Evolutionary conservation across 176 grass and related monocot genomes (phyloP), one percentile per base, ranked within the genome.

Genomic region (Neostapfia colusana): DNA sequence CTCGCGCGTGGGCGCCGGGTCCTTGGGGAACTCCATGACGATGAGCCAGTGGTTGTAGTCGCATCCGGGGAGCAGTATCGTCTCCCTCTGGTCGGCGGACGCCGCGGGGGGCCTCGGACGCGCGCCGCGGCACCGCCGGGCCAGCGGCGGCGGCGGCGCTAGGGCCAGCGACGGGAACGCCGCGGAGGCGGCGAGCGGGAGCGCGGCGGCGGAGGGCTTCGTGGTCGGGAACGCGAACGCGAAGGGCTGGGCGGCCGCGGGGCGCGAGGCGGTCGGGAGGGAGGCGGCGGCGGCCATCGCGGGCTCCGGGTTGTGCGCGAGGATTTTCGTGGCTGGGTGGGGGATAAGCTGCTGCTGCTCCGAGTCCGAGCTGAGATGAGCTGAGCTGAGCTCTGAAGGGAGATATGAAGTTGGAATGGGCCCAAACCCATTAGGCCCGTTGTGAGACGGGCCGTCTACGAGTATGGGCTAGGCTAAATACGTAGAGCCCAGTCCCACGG

Each of bases 1-100:
- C 83, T 97, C 94, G 61, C 94, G 79, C 4, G 91, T 97, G n/a
- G 94, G 94, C 6, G 88, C 94, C 26, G 94, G 94, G 72, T 97
- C 94, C 84, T 97, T 93, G 34, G 94, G 94, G 71, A 97, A 97
- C 84, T 97, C 94, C 94, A 97, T 97, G 28, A 97, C 91, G 74
- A 97, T 93, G 31, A 97, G 76, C 94, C 94, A 93, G 84, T 97
- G 94, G 86, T 93, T 97, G 88, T 97, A 93, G 65, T 97, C 94
- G 81, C 94, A 97, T 16, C 94, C 94, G 2, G 94, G 94, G 64
- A 97, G 89, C 8, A 97, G 82, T 69, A 97, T 97, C 25, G 94
- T 89, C 77, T 97, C 91, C 80, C 89, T 88, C 70, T 90, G 85
- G 20, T 97, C 94, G 11, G 24, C 65, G 2, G 55, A 76, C 16